Base-by-base conservation (phyloP, 2,329 filamentous ascomycete genomes). In the Massarina eburnea region DNA sequence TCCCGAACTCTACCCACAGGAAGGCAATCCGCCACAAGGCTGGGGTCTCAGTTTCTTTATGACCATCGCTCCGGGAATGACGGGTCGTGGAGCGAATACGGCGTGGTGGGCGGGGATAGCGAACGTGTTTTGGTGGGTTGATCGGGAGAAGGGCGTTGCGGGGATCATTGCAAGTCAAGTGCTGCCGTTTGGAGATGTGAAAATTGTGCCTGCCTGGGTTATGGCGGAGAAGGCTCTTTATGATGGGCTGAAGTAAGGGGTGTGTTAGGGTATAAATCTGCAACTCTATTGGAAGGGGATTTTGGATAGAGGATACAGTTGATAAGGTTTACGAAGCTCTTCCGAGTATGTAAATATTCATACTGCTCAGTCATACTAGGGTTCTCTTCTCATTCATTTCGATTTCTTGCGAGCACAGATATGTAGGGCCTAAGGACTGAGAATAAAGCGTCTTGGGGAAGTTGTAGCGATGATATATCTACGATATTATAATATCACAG, bases 41-140 rank as follows among this genome's bases (percentile, higher is more conserved):
- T 87, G 82, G 82, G 82, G 83, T 0, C 67, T 87, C 24, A 78
- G 74, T 0, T 82, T 82, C 39, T 79, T 84, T 74, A 62, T 83
- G 10, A 79, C 66, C 1, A 57, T 68, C 17, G 59, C 55, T 17
- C 74, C 75, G 1, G 75, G 74, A 1, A 54, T 62, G 1, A 81
- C 81, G 2, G 81, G 82, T 0, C 72, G 82, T 8, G 79, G 78
- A 0, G 64, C 52, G 2, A 70, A 73, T 2, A 82, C 80, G 0
- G 77, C 57, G 0, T 75, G 72, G 57, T 86, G 83, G 83, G 78
- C 78, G 1, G 83, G 83, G 0, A 54, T 85, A 22, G 64, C 80
- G 3, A 86, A 85, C 59, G 55, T 80, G 24, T 85, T 73, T 57
- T 86, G 82, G 81, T 86, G 81, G 82, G 72, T 71, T 26, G 83